Percentiles rank a stretch among this genome's conserved stretches.
Evolutionary conservation across 257 asterid species (phyloP).

Genomic region (Jaltomata sinuosa): DNA sequence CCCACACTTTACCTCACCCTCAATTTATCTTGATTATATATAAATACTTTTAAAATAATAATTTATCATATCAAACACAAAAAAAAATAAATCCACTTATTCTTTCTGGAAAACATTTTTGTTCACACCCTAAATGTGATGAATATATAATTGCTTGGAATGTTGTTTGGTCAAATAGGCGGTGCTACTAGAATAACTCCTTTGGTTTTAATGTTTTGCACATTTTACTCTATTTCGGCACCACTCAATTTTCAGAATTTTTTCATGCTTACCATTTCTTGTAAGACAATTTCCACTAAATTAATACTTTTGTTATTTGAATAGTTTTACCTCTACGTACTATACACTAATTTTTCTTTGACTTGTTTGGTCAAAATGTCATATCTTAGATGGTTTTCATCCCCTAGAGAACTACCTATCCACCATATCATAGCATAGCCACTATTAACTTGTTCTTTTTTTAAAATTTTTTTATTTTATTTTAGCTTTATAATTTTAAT

Average conservation of each 20-base stretch:
- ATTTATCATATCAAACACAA: too few relatives aligned
- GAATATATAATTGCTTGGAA: background rate
- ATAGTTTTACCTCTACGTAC: background rate
- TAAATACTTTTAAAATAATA: too few relatives aligned
- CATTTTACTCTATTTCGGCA: background rate
- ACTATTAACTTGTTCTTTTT: background rate
- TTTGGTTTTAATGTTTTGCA: background rate
- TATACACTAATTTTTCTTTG: background rate
- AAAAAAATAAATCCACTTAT: too few relatives aligned
- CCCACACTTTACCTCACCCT: too few relatives aligned
- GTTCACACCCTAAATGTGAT: too few relatives aligned
- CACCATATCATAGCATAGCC: background rate
- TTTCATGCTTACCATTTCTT: background rate
- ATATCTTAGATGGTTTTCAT: background rate
- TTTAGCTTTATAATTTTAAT: background rate
- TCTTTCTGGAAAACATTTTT: too few relatives aligned
- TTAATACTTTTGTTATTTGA: background rate
- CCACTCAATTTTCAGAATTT: background rate
- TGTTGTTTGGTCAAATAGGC: background rate
- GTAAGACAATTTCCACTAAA: background rate
- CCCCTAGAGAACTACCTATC: background rate
- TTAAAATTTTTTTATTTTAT: too few relatives aligned
- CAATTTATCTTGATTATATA: too few relatives aligned
- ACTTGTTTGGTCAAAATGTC: background rate
- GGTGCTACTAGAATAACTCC: background rate